These are phyloP conservation scores for Microbotryum intermedium DNA, from an alignment of 1,284 basidiomycete species.

Conservation along the genomic window DNA sequence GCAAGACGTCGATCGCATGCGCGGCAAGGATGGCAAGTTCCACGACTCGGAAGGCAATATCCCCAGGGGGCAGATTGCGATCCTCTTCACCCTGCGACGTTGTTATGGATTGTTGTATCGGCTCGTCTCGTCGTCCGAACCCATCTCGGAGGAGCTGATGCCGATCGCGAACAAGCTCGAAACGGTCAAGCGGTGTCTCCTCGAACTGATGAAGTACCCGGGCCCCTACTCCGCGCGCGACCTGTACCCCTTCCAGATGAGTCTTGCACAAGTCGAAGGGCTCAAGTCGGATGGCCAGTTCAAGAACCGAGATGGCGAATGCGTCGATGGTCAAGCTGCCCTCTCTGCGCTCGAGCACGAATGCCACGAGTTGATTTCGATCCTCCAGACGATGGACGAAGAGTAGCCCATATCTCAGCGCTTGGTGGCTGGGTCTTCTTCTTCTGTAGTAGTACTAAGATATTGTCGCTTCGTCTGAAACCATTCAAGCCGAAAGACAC, in stretches of 20 bases:
- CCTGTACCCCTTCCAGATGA: conserved; percentile 60
- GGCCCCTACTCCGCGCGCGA: conserved; percentile 92
- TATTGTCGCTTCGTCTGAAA: too few relatives aligned
- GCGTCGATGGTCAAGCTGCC: too few relatives aligned
- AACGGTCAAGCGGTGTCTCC: conserved; percentile 36
- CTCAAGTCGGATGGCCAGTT: conserved; percentile 91
- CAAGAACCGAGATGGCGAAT: conserved; percentile 56
- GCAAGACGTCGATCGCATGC: conserved; percentile 94
- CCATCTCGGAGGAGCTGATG: conserved; percentile 54
- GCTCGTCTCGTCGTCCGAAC: conserved; percentile 91
- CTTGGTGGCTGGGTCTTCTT: too few relatives aligned
- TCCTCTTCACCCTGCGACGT: conserved; percentile 82
- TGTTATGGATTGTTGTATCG: conserved; percentile 96
- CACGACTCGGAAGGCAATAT: conserved; percentile 87
- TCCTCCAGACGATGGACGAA: too few relatives aligned
- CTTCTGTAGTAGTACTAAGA: too few relatives aligned
- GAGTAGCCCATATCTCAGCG: too few relatives aligned
- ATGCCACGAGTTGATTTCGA: too few relatives aligned
- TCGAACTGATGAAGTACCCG: conserved; percentile 94
- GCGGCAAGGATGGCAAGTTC: conserved; percentile 85
- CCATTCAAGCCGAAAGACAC: too few relatives aligned
- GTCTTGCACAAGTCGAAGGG: conserved; percentile 67
- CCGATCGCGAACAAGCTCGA: conserved; percentile 39
- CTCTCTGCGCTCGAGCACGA: too few relatives aligned
- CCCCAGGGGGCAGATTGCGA: conserved; percentile 80